phyloP scores from a whole-genome alignment of 2,329 filamentous ascomycete genomes.

The Colletotrichum euphorbiae region DNA sequence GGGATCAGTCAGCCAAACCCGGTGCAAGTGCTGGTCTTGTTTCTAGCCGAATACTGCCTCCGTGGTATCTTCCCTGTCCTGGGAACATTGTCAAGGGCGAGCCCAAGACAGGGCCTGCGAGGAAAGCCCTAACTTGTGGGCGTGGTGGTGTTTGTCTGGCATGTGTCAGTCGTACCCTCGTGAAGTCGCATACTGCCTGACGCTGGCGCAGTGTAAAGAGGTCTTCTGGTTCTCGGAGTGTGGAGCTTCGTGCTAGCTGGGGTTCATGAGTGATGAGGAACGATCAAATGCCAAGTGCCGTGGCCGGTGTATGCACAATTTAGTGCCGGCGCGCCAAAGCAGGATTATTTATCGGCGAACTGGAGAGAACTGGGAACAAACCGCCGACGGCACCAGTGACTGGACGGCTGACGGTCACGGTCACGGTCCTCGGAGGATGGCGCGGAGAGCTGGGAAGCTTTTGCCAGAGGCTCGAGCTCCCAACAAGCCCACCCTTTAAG shows the following conservation, averaged over 20 bases:
- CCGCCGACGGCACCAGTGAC: not conserved
- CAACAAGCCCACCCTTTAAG: slow-evolving; percentile 14
- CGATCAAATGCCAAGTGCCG: slow-evolving; percentile 2
- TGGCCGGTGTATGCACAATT: slow-evolving; percentile 1
- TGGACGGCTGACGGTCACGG: slow-evolving; percentile 10
- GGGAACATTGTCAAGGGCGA: slow-evolving; percentile 15
- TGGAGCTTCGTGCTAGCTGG: not conserved
- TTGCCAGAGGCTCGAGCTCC: slow-evolving; percentile 29
- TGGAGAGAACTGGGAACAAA: slow-evolving; percentile 4
- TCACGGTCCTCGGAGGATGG: slow-evolving; percentile 6
- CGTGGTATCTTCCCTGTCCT: slow-evolving; percentile 30
- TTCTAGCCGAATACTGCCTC: slow-evolving; percentile 18
- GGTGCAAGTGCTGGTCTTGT: slow-evolving; percentile 18
- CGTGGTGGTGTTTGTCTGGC: slow-evolving; percentile 22
- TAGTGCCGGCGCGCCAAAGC: slow-evolving; percentile 8
- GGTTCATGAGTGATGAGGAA: not conserved
- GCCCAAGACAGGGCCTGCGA: slow-evolving; percentile 20
- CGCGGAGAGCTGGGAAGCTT: slow-evolving; percentile 28
- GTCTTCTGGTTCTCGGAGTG: not conserved
- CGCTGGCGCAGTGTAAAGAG: not conserved
- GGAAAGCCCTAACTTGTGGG: slow-evolving; percentile 22
- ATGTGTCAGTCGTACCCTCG: slow-evolving; percentile 27
- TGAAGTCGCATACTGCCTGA: no score
- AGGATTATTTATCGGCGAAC: slow-evolving; percentile 22
- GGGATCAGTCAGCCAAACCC: slow-evolving; percentile 26